These are phyloP conservation scores for Yamadazyma jaroonii DNA, from an alignment of 1,139 yeast species.

Conservation along the genomic window DNA sequence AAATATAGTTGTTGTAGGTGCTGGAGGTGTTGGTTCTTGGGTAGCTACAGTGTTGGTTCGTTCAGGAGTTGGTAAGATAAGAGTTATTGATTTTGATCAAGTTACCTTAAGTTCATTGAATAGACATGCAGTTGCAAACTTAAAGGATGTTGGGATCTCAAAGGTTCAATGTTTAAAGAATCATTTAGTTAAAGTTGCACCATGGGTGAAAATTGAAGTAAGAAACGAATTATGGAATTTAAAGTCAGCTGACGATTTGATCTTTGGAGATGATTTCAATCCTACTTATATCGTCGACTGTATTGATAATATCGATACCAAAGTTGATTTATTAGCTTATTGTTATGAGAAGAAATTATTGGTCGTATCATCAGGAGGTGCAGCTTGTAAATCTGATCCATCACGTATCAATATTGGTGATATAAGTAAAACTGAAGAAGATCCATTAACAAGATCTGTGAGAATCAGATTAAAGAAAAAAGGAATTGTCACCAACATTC, in stretches of 20 bases:
- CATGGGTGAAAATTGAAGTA: constrained; percentile 85
- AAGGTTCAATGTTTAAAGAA: constrained; percentile 76
- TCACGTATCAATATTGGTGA: constrained; percentile 45
- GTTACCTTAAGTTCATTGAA: constrained; percentile 88
- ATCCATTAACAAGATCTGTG: constrained; percentile 86
- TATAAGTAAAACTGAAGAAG: constrained; percentile 71
- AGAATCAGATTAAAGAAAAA: constrained; percentile 76
- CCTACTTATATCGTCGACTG: constrained; percentile 87
- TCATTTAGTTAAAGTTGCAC: constrained; percentile 71
- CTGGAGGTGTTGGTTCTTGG: constrained; percentile 99
- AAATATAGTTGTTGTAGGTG: constrained; percentile 87
- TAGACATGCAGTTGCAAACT: constrained; percentile 89
- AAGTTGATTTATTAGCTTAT: constrained; percentile 80
- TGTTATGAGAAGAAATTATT: constrained; percentile 58
- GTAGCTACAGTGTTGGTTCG: constrained; percentile 89
- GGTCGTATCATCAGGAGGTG: constrained; percentile 91
- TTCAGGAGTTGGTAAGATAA: constrained; percentile 77
- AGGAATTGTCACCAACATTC: constrained; percentile 74
- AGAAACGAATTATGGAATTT: constrained; percentile 74
- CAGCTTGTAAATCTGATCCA: constrained; percentile 69
- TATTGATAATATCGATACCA: constrained; percentile 93
- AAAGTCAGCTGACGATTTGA: constrained; percentile 57
- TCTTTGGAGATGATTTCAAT: constrained; percentile 50
- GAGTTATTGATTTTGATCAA: constrained; percentile 92
- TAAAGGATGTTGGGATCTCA: constrained; percentile 85